Evolutionary conservation across 441 rosid genomes (phyloP), one percentile per base, ranked within the genome.

Genomic region (Erysimum cheiri): DNA sequence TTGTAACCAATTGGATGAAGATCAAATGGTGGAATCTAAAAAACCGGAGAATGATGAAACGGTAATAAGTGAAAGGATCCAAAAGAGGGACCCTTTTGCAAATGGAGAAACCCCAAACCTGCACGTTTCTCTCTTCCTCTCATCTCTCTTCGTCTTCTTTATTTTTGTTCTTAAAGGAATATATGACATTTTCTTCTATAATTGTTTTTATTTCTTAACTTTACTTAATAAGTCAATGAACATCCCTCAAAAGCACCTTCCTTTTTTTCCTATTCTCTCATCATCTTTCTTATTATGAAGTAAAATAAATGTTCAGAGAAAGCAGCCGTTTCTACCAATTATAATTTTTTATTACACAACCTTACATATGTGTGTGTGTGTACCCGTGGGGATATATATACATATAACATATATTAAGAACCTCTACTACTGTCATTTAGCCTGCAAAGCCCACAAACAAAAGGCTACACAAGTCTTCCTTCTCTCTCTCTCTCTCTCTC

Each of bases 401-500:
- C 6, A 47, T 48, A 48, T 48, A 48, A 48, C 52, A 37, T 48
- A 52, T 73, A 62, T 57, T 33, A 39, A 62, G 39, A 72, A 48
- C 74, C 69, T 74, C 64, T 52, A 22, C 68, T 60, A 60, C 67
- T 67, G 62, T 60, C 77, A 60, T 60, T 60, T 73, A 67, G 63
- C 68, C 62, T 53, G 67, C 69, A 26, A 15, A 53, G n/a, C 63
- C 17, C 72, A 73, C 14, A 67, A 67, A 43, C 69, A 60, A 60
- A 46, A 60, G 54, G 10, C 37, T 73, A 58, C 33, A 60, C 68
- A 52, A 73, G 72, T 60, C 68, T 64, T 66, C 37, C 8, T 13
- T n/a, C n/a, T 57, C 31, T 39, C 15, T 49, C 32, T 63, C 48
- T 64, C 49, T 54, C 19, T 54, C 32, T 70, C 53, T 41, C 47